Evolutionary conservation across 83 land plant genomes (phyloP).

Genomic region (Picea mariana): DNA sequence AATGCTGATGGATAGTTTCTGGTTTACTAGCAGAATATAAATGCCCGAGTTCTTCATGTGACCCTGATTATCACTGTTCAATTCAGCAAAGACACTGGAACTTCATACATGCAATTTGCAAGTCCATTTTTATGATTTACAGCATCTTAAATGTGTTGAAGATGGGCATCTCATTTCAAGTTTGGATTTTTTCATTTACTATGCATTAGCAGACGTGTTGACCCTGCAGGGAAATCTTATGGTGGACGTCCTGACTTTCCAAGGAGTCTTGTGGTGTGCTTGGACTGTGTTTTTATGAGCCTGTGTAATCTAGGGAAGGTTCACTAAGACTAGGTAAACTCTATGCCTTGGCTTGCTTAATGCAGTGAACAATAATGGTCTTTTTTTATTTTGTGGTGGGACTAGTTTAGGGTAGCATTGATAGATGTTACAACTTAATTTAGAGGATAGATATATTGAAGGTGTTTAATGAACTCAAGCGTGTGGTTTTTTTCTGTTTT

Average conservation of each 20-base stretch:
- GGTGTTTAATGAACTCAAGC: neutral
- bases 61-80: neutral
- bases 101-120: neutral
- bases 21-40: neutral
- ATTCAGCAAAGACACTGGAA: slow-evolving; percentile 11
- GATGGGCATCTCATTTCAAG: neutral
- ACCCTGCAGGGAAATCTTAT: neutral
- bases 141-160: neutral
- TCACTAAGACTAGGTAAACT: neutral
- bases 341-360: neutral
- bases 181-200: neutral
- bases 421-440: too few species aligned
- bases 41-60: neutral
- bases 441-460: neutral
- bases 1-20: neutral
- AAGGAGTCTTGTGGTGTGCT: neutral
- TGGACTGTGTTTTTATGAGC: neutral
- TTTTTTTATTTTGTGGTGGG: neutral
- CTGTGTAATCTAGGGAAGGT: neutral
- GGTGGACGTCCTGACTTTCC: neutral
- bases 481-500: neutral
- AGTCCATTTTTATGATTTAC: neutral
- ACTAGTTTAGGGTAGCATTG: neutral
- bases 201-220: neutral
- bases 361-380: neutral